Evolutionary conservation across 2,329 filamentous ascomycete species (phyloP).

Genomic region (Chrysosporium keratinophilum): DNA sequence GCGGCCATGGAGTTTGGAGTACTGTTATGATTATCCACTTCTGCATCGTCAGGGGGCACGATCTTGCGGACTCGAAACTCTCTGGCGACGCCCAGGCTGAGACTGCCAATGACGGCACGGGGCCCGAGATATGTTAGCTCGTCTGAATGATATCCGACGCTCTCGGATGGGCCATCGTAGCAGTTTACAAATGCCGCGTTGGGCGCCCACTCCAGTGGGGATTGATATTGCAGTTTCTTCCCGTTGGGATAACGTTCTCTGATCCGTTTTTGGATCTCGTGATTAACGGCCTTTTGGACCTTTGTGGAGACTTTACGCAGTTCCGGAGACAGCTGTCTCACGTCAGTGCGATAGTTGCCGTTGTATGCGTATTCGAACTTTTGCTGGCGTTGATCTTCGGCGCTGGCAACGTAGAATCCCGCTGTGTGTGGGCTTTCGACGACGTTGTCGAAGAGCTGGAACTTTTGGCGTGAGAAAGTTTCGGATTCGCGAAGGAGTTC

Average conservation of each 20-base stretch:
- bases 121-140: constrained; percentile 89
- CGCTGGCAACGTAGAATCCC: constrained; percentile 69
- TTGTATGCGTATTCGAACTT: constrained; percentile 80
- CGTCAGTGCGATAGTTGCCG: constrained; percentile 61
- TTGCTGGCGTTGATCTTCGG: constrained; percentile 58
- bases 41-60: constrained; percentile 48
- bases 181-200: constrained; percentile 94
- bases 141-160: constrained; percentile 85
- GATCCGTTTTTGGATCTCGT: constrained; percentile 63
- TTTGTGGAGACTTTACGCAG: constrained; percentile 58
- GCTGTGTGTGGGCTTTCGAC: constrained; percentile 78
- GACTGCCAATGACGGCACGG: constrained; percentile 73
- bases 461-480: constrained; percentile 60
- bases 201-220: constrained; percentile 61
- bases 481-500: constrained; percentile 67
- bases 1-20: not conserved
- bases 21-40: constrained; percentile 23
- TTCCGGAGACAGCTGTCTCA: constrained; percentile 64
- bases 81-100: constrained; percentile 83
- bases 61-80: constrained; percentile 82
- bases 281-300: constrained; percentile 67
- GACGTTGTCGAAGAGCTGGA: constrained; percentile 79
- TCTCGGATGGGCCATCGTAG: constrained; percentile 71
- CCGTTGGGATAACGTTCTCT: constrained; percentile 55
- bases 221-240: constrained; percentile 68